Evolutionary conservation across 1,284 basidiomycete genomes (phyloP).

Genomic region (Rhodotorula sp.): DNA sequence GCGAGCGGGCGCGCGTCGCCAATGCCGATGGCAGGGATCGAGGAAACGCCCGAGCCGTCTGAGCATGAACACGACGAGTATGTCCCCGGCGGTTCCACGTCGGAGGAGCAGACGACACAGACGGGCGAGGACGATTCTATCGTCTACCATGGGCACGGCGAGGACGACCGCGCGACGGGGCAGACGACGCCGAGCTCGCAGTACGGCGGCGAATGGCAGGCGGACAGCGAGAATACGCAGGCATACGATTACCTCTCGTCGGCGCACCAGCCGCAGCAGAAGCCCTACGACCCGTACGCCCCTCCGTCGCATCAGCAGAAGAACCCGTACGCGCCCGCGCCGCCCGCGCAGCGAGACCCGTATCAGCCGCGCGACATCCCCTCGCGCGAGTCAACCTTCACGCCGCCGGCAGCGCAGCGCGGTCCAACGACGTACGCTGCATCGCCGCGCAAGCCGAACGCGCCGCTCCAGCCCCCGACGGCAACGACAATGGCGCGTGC

Average conservation of each 20-base stretch:
- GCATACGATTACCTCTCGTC: conserved; percentile 39
- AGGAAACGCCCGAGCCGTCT: conserved; percentile 24
- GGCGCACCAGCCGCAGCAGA: not conserved
- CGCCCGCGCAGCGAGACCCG: not conserved
- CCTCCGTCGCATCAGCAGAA: conserved; percentile 5
- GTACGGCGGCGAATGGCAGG: conserved; percentile 41
- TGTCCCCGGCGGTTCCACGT: not conserved
- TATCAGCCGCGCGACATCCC: conserved; percentile 13
- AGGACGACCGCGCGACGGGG: conserved; percentile 12
- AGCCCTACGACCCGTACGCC: no score
- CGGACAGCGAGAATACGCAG: conserved; percentile 20
- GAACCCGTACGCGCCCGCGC: conserved; percentile 17
- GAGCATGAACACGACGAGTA: conserved; percentile 15
- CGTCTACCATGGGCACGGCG: conserved; percentile 10
- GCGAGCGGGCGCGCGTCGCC: conserved; percentile 2
- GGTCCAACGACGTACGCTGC: not conserved
- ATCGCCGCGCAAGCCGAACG: not conserved
- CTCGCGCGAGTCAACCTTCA: conserved; percentile 13
- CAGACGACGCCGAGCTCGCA: conserved; percentile 35
- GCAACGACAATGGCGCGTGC: not conserved
- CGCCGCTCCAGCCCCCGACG: not conserved
- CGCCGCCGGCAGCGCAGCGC: conserved; percentile 12
- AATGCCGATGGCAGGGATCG: conserved; percentile 19
- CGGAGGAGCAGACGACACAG: not conserved
- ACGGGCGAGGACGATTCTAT: conserved; percentile 16